These are phyloP conservation scores for Rhodotorula kratochvilovae DNA, from an alignment of 768 basidiomycete genomes.

Conservation along the genomic window DNA sequence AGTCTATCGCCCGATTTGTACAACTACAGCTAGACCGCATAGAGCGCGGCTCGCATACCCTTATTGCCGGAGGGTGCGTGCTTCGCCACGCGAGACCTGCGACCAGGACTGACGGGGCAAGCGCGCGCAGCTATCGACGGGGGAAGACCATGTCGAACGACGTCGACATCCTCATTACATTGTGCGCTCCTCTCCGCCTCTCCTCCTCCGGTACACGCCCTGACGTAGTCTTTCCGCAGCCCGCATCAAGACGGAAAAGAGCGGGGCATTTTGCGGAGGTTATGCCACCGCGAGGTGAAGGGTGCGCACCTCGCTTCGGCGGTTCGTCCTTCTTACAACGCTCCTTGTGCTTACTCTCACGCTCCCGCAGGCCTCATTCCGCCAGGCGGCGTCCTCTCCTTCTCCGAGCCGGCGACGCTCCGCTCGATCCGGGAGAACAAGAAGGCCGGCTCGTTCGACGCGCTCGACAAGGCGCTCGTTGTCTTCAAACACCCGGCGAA, in stretches of 20 bases:
- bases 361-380: conserved; percentile 26
- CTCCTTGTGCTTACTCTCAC: neutral
- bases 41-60: conserved; percentile 14
- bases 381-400: conserved; percentile 15
- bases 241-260: conserved; percentile 35
- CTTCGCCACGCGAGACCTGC: neutral
- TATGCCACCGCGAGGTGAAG: conserved; percentile 24
- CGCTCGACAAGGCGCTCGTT: conserved; percentile 37
- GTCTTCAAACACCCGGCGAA: conserved; percentile 35
- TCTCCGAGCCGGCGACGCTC: conserved; percentile 19
- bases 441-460: conserved; percentile 29
- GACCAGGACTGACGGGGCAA: neutral
- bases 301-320: conserved; percentile 4
- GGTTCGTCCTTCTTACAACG: neutral
- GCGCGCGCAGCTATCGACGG: conserved; percentile 17
- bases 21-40: conserved; percentile 27
- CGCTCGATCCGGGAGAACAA: conserved; percentile 29
- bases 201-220: neutral
- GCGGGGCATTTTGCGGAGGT: conserved; percentile 11
- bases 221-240: too few relatives aligned
- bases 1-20: conserved; percentile 19
- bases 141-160: conserved; percentile 22
- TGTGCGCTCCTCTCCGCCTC: neutral
- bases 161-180: conserved; percentile 32
- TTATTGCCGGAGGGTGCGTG: conserved; percentile 26